phyloP scores from a whole-genome alignment of 2,329 filamentous ascomycete species.

The Claviceps cyperi region DNA sequence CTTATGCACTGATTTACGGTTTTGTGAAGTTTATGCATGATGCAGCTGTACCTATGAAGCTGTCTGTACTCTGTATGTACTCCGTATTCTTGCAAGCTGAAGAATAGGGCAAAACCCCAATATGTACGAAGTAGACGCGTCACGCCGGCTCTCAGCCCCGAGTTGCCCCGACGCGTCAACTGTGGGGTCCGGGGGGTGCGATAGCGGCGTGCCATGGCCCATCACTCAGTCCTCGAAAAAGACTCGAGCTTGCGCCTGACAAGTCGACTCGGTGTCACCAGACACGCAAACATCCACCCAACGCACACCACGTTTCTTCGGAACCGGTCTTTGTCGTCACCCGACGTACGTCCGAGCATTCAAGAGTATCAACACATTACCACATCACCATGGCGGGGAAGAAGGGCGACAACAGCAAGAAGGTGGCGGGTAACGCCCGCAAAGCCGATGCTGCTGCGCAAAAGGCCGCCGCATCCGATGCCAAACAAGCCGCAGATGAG shows the following conservation, averaged over 20 bases:
- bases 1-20: too few species aligned
- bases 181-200: background rate
- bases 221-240: background rate
- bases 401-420: constrained; percentile 76
- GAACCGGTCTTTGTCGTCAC: background rate
- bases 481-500: constrained; percentile 52
- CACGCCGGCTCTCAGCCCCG: too few species aligned
- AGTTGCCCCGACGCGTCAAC: background rate
- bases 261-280: constrained; percentile 1
- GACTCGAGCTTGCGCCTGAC: background rate
- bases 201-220: background rate
- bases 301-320: background rate
- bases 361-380: constrained; percentile 2
- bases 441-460: constrained; percentile 78
- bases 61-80: too few species aligned
- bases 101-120: too few species aligned
- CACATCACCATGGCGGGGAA: constrained; percentile 48
- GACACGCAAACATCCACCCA: background rate
- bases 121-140: too few species aligned
- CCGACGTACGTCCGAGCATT: constrained; percentile 4
- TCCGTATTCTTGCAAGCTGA: too few species aligned
- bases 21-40: too few species aligned
- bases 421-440: constrained; percentile 75
- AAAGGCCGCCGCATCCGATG: constrained; percentile 60
- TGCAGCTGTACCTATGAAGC: too few species aligned